Evolutionary conservation across 1,284 basidiomycete species (phyloP).

Genomic region (Tremellales sp.): DNA sequence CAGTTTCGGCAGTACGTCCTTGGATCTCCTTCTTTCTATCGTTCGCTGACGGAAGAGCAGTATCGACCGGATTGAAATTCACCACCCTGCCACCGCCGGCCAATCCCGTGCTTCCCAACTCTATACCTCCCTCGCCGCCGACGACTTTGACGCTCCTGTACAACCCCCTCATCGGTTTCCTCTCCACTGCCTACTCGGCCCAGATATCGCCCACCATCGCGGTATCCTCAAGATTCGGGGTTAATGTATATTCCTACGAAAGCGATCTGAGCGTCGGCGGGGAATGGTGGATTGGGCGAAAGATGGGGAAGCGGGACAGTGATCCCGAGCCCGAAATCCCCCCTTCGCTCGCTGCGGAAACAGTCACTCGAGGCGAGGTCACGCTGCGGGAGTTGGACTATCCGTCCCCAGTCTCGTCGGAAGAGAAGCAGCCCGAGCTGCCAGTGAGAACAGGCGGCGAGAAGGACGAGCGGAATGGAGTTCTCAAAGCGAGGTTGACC

Average conservation of each 20-base stretch:
- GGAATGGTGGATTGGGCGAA: conserved; percentile 79
- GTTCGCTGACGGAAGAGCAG: conserved; percentile 48
- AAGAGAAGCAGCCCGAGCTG: no score
- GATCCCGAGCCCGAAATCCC: no score
- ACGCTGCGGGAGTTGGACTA: no score
- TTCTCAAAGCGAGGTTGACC: conserved; percentile 82
- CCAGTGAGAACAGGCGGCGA: neutral
- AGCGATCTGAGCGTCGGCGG: conserved; percentile 93
- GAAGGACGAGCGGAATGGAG: conserved; percentile 54
- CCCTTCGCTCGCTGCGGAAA: neutral
- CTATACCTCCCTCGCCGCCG: conserved; percentile 63
- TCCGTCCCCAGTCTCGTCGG: no score
- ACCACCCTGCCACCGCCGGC: conserved; percentile 71
- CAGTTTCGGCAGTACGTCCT: conserved; percentile 76
- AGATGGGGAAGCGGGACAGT: conserved; percentile 31
- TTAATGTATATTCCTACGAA: conserved; percentile 95
- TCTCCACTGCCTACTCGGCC: conserved; percentile 87
- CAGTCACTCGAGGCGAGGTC: conserved; percentile 1
- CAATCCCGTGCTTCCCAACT: conserved; percentile 43
- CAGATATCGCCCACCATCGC: conserved; percentile 82
- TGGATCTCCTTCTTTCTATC: neutral
- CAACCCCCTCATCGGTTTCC: conserved; percentile 94
- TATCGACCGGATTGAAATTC: conserved; percentile 89
- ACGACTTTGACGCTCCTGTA: conserved; percentile 91
- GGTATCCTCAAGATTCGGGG: conserved; percentile 85